phyloP scores from a whole-genome alignment of 441 rosid species.

The Croton setiger region DNA sequence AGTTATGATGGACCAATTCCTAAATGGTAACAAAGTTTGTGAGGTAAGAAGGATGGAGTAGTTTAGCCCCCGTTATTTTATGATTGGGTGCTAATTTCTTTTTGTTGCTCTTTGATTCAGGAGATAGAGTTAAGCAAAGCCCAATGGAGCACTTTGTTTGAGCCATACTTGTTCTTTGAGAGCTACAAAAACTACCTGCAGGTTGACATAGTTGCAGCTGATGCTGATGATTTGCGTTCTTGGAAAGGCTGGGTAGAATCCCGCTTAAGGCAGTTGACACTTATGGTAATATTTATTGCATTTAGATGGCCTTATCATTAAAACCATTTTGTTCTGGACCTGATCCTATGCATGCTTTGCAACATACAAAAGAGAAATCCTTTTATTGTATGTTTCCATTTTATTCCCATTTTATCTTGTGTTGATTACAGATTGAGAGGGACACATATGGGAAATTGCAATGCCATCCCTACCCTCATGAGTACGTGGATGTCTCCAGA shows the following conservation, averaged over 20 bases:
- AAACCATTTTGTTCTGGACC: background rate
- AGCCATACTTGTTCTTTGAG: slow-evolving; percentile 62
- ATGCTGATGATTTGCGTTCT: slow-evolving; percentile 54
- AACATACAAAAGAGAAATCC: background rate
- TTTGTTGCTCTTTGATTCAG: slow-evolving; percentile 26
- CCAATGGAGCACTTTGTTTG: slow-evolving; percentile 56
- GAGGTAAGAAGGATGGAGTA: slow-evolving; percentile 36
- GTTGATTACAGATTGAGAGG: slow-evolving; percentile 55
- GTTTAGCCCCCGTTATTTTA: background rate
- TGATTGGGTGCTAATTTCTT: slow-evolving; percentile 13
- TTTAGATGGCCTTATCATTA: background rate
- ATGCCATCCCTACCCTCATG: slow-evolving; percentile 68
- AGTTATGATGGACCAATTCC: slow-evolving; percentile 69
- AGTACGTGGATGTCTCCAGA: slow-evolving; percentile 42
- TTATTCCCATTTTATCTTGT: slow-evolving; percentile 4
- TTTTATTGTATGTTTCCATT: background rate
- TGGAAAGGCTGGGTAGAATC: slow-evolving; percentile 90
- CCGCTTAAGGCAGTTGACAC: slow-evolving; percentile 59
- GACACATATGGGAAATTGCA: slow-evolving; percentile 61
- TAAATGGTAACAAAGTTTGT: slow-evolving; percentile 53
- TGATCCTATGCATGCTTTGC: background rate
- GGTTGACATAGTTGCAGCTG: slow-evolving; percentile 52
- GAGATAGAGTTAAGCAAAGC: slow-evolving; percentile 54
- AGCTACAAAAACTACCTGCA: slow-evolving; percentile 67
- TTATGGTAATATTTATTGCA: slow-evolving; percentile 40